Percentiles rank a stretch among this genome's conserved stretches.
Evolutionary conservation across 2,329 filamentous ascomycete species (phyloP).

Genomic region (Polychaeton citri): DNA sequence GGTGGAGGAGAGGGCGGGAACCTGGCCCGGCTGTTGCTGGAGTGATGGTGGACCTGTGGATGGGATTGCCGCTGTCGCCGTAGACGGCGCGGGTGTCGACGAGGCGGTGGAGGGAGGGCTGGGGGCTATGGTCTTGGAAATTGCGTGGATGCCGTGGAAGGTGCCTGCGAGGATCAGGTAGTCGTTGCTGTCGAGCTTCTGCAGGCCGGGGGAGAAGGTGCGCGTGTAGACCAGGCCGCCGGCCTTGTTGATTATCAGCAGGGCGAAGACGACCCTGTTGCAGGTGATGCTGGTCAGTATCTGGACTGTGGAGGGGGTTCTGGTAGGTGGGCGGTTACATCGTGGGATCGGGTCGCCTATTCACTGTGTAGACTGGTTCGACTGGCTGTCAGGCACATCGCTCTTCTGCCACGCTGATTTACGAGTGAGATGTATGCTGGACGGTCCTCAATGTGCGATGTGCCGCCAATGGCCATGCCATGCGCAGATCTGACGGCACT

Average conservation of each 20-base stretch:
- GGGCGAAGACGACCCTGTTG: conserved; percentile 88
- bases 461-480: no score
- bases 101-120: conserved; percentile 20
- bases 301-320: no score
- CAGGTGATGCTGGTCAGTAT: no score
- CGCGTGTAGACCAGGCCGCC: conserved; percentile 90
- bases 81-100: conserved; percentile 14
- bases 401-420: no score
- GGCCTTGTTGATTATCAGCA: conserved; percentile 98
- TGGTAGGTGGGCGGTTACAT: no score
- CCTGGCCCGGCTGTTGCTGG: conserved; percentile 21
- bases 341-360: no score
- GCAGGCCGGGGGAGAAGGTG: conserved; percentile 75
- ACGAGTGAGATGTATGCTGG: no score
- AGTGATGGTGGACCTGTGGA: conserved; percentile 19
- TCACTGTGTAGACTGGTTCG: no score
- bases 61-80: no score
- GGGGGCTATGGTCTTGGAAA: conserved; percentile 40
- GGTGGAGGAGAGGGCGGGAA: conserved; percentile 9
- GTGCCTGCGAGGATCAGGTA: conserved; percentile 93
- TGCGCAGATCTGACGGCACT: no score
- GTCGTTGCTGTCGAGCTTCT: conserved; percentile 87
- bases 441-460: no score
- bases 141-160: conserved; percentile 71
- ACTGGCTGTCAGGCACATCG: no score